Conservation (phyloP, 257 asterid species). For the Handroanthus guayacan region DNA sequence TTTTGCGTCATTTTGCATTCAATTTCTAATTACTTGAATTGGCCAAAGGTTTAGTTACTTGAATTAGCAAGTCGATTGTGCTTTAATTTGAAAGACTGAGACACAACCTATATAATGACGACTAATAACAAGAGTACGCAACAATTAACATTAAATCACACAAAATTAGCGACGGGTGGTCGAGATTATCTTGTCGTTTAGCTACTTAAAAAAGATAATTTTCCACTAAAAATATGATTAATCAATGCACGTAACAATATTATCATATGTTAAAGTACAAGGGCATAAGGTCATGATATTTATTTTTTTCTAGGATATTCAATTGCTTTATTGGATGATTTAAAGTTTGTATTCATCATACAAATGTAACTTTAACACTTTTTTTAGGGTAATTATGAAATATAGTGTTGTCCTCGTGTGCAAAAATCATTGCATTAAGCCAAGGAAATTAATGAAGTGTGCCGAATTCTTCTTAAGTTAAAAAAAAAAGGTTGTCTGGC, state of each 20-base stretch:
- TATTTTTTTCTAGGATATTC: constrained; percentile 26
- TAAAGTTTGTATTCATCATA: constrained; percentile 30
- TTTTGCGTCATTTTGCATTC: no score
- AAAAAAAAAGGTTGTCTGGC: constrained; percentile 18
- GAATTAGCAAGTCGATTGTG: no score
- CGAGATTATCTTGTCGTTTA: background rate
- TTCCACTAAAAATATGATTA: background rate
- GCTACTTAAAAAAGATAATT: background rate
- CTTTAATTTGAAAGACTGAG: no score
- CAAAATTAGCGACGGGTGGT: background rate
- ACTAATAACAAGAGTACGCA: no score
- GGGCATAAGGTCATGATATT: background rate
- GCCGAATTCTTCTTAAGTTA: background rate
- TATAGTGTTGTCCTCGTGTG: constrained; percentile 27
- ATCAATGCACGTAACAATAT: background rate
- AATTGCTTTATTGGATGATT: constrained; percentile 31
- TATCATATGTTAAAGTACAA: background rate
- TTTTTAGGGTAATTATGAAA: background rate
- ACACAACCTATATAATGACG: no score
- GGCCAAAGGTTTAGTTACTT: no score
- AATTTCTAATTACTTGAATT: no score
- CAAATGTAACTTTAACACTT: constrained; percentile 31
- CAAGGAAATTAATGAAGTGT: background rate
- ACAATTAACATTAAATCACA: background rate
- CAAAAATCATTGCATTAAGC: constrained; percentile 28